phyloP scores from a whole-genome alignment of 2,329 filamentous ascomycete genomes.

The Colletotrichum sp. region DNA sequence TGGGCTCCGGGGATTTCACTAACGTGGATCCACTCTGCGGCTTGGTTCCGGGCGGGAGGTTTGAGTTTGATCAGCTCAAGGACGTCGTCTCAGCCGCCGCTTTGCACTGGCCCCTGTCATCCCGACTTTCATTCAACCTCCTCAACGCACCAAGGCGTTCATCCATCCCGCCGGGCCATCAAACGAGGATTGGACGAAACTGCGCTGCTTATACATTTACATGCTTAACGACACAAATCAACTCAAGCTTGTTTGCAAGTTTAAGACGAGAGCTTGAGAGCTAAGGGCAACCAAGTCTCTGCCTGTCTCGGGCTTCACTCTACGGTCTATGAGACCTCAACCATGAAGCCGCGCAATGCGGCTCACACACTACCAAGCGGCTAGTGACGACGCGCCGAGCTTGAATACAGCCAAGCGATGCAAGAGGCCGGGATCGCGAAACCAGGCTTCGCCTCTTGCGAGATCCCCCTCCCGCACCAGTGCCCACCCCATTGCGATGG shows the following conservation, averaged over 20 bases:
- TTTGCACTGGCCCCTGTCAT: constrained; percentile 6
- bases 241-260: neutral
- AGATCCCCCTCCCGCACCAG: neutral
- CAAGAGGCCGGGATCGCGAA: constrained; percentile 8
- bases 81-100: constrained; percentile 23
- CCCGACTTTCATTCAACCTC: neutral
- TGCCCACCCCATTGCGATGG: neutral
- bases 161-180: neutral
- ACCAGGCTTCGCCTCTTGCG: neutral
- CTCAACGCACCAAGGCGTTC: neutral
- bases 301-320: neutral
- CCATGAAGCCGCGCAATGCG: neutral
- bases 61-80: constrained; percentile 27
- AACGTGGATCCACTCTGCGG: neutral
- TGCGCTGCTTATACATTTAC: neutral
- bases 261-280: neutral
- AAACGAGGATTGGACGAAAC: constrained; percentile 1
- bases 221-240: neutral
- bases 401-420: neutral
- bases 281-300: neutral
- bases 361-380: neutral
- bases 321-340: neutral
- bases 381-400: neutral
- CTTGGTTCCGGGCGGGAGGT: constrained; percentile 1
- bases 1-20: neutral